Base-by-base conservation (phyloP, 225 moss, liverwort and hornwort genomes). In the Pleurozium schreberi region DNA sequence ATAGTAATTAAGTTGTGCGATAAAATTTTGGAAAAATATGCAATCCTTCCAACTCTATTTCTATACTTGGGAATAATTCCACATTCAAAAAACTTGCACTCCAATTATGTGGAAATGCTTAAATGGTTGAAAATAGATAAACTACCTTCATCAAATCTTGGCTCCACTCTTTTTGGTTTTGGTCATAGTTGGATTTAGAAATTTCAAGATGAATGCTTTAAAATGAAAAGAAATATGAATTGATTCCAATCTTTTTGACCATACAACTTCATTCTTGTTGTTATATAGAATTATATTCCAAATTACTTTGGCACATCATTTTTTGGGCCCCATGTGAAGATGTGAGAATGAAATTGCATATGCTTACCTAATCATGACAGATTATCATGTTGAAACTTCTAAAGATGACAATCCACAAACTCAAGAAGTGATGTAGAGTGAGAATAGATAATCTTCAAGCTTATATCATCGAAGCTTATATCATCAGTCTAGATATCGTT, bases 181-280 rank as follows among this genome's bases (percentile, higher is more conserved):
- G 4, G 11, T 69, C 3, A 7, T 69, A 4, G 13, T 40, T 40
- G 14, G 4, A 40, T 14, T 42, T 69, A 42, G 25, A 69, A 25
- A 69, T 25, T 42, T 7, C 4, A 14, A 40, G 25, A 25, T n/a
- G n/a, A n/a, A n/a, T n/a, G n/a, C n/a, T n/a, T 23, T 10, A n/a
- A 68, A n/a, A 6, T 23, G 1, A 4, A 13, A 68, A n/a, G 4
- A 0, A n/a, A n/a, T n/a, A 13, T 40, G 4, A 42, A 1, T 42
- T 25, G 25, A 14, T 40, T 69, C 8, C 42, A 25, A 69, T 4
- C 8, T 0, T 40, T 68, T 68, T 38, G 68, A 38, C 6, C 6
- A 6, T 4, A 53, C 53, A 76, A 57, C 36, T 26, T 67, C 84
- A 71, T 62, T 42, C 52, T 33, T 21, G 12, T 77, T 45, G 47